Conservation (phyloP, 768 basidiomycete species). For the Pleurotus pulmonarius region DNA sequence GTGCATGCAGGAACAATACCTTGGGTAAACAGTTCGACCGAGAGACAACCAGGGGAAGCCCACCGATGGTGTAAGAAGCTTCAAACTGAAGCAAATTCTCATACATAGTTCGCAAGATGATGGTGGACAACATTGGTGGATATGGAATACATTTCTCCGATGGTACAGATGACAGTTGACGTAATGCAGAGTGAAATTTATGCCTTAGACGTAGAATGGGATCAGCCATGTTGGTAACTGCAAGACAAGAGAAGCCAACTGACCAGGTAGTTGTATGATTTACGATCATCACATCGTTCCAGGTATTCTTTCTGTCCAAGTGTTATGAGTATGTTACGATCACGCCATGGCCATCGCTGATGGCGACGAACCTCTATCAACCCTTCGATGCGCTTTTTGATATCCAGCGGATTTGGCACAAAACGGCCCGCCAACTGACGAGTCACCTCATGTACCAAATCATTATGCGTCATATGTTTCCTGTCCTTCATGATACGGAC, state of each 20-base stretch:
- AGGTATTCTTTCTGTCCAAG: constrained; percentile 91
- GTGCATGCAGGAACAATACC: background rate
- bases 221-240: background rate
- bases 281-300: constrained; percentile 83
- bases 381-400: constrained; percentile 92
- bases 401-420: constrained; percentile 76
- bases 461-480: constrained; percentile 84
- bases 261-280: constrained; percentile 81
- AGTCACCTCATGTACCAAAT: constrained; percentile 88
- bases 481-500: constrained; percentile 98
- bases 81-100: no score
- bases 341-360: background rate
- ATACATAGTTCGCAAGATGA: no score
- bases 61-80: no score
- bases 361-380: constrained; percentile 76
- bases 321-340: background rate
- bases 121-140: no score
- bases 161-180: background rate
- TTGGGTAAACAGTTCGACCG: background rate
- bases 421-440: constrained; percentile 83
- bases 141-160: background rate
- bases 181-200: background rate
- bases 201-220: background rate
- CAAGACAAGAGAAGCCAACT: constrained; percentile 11
- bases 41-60: background rate